Base-by-base conservation (phyloP, 2,329 filamentous ascomycete species). In the Colletotrichum sp. region DNA sequence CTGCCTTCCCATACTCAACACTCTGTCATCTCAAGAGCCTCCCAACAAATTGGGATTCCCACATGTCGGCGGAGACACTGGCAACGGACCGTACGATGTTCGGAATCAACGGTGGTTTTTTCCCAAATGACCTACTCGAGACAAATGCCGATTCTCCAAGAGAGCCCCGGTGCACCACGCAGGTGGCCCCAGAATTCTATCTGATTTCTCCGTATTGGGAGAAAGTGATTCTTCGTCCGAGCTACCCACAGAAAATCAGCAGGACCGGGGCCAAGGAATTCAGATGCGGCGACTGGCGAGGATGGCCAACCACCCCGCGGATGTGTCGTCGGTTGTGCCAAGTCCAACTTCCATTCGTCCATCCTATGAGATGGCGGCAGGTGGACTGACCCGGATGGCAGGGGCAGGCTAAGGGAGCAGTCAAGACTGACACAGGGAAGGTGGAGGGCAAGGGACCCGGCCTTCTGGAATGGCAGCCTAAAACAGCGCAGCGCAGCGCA, bases 321-420 rank as follows among this genome's bases (percentile, higher is more conserved):
- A 57, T 74, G 63, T 51, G 43, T 51, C 43, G 43, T 67, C 72
- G 72, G 68, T 24, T 63, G 36, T 38, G 72, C 72, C 69, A 74
- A 74, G 72, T 29, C 57, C 18, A 69, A 74, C 72, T 74, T 74
- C 72, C 72, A 55, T 74, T 73, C 72, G 64, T 73, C 72, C 72
- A 69, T 69, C 69, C 72, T 69, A 73, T 73, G 65, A 73, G 70
- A 69, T 15, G 70, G 27, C 59, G 64, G 72, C 51, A 65, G 64
- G 72, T 65, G 70, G 72, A 57, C 59, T 69, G 72, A 74, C 65
- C 64, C 43, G 67, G 68, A 71, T 71, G 58, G 31, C 72, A 73
- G 59, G 72, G 69, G 58, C 24, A 70, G 21, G 43, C 43, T 51
- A 51, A 24, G 43, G n/a, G 43, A 51, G 43, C 43, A 51, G n/a